Percentiles rank a stretch among this genome's conserved stretches.
Evolutionary conservation across 345 rosid genomes (phyloP).

Genomic region (Syzygium oleosum): DNA sequence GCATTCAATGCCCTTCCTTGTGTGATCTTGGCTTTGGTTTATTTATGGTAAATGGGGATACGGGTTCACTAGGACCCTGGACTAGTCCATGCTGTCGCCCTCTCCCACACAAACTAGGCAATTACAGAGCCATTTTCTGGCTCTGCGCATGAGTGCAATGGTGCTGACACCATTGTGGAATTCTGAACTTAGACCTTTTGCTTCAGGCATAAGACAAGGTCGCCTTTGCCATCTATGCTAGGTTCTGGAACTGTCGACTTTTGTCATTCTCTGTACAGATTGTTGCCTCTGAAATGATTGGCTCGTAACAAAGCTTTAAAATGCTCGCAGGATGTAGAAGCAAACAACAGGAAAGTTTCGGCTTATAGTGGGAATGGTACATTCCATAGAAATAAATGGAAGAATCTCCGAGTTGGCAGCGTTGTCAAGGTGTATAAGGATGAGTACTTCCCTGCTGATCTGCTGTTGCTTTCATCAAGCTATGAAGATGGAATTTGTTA

Average conservation of each 20-base stretch:
- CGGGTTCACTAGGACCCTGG: neutral
- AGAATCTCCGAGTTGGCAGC: slow-evolving; percentile 69
- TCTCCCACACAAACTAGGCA: neutral
- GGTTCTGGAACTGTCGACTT: neutral
- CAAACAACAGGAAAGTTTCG: slow-evolving; percentile 64
- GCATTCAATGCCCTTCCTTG: neutral
- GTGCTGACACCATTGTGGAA: neutral
- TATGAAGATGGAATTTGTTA: slow-evolving; percentile 77
- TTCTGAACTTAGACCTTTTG: neutral
- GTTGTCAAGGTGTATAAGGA: slow-evolving; percentile 59
- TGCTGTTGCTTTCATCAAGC: slow-evolving; percentile 77
- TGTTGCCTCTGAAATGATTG: neutral
- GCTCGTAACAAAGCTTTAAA: neutral
- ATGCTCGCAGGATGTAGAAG: slow-evolving; percentile 65
- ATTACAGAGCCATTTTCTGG: neutral
- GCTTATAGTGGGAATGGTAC: slow-evolving; percentile 25
- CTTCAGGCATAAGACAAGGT: neutral
- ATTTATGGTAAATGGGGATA: accelerated
- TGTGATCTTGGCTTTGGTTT: neutral
- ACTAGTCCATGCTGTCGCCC: neutral
- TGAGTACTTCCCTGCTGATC: slow-evolving; percentile 88
- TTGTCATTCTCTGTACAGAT: neutral
- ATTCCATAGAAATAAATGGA: slow-evolving; percentile 53
- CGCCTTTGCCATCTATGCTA: neutral
- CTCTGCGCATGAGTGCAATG: neutral